A percentile compares a stretch with the other conserved stretches of the same genome.
These are phyloP conservation scores for Cucumis sativus DNA, from an alignment of 306 rosid species.

Conservation along the genomic window DNA sequence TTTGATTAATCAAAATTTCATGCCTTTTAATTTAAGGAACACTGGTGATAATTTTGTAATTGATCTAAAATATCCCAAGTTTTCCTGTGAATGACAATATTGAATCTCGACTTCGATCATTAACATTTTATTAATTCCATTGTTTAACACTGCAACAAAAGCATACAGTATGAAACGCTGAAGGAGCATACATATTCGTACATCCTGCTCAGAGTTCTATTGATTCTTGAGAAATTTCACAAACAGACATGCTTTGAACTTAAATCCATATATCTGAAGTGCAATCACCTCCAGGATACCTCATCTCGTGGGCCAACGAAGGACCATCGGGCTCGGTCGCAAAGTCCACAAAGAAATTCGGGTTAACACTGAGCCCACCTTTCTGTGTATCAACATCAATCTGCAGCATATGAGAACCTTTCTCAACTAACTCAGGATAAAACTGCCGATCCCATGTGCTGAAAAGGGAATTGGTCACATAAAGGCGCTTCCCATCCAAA, in stretches of 20 bases:
- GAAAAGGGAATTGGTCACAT: slow-evolving; percentile 75
- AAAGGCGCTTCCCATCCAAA: slow-evolving; percentile 80
- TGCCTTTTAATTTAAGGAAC: too few species aligned
- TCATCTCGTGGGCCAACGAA: slow-evolving; percentile 90
- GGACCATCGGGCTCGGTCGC: slow-evolving; percentile 89
- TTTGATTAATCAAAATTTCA: too few species aligned
- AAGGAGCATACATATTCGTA: not conserved
- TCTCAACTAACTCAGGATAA: slow-evolving; percentile 53
- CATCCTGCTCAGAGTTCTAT: not conserved
- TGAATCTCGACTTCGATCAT: not conserved
- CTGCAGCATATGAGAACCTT: slow-evolving; percentile 84
- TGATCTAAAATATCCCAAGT: not conserved
- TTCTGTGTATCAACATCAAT: slow-evolving; percentile 63
- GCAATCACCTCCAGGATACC: slow-evolving; percentile 98
- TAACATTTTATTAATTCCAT: not conserved
- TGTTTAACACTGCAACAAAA: not conserved
- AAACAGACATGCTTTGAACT: not conserved
- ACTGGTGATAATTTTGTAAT: too few species aligned
- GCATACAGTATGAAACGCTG: not conserved
- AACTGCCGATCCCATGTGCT: slow-evolving; percentile 88
- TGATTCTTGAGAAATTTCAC: not conserved
- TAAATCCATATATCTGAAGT: slow-evolving; percentile 86
- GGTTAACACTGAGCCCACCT: slow-evolving; percentile 66
- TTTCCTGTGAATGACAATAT: too few species aligned
- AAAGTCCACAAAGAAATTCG: slow-evolving; percentile 78